phyloP scores from a whole-genome alignment of 2,329 filamentous ascomycete genomes.

The Arachnomyces sp. region DNA sequence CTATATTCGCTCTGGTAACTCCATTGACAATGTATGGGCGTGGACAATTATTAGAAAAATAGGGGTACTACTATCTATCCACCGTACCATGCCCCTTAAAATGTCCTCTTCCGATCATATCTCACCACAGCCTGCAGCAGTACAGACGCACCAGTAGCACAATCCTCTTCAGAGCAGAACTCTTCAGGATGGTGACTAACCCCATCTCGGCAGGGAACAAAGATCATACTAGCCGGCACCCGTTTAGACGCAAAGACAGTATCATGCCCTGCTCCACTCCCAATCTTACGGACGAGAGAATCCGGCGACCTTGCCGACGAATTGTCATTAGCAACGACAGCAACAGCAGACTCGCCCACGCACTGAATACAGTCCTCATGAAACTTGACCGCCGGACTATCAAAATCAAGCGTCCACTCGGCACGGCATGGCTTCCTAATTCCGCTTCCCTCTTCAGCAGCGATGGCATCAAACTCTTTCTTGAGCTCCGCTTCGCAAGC shows the following conservation, averaged over 20 bases:
- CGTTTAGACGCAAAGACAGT: conserved; percentile 53
- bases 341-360: conserved; percentile 52
- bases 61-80: no score
- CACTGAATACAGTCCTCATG: conserved; percentile 58
- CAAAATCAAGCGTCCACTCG: conserved; percentile 54
- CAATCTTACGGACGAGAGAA: conserved; percentile 45
- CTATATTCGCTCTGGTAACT: no score
- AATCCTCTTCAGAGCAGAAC: conserved; percentile 53
- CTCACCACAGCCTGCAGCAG: conserved; percentile 21
- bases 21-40: no score
- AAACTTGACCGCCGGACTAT: conserved; percentile 54
- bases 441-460: conserved; percentile 47
- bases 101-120: conserved; percentile 24
- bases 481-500: conserved; percentile 50
- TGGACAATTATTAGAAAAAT: no score
- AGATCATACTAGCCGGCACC: conserved; percentile 59
- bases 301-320: conserved; percentile 21
- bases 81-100: no score
- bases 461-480: conserved; percentile 52
- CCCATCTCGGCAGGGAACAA: conserved; percentile 55
- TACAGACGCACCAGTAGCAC: conserved; percentile 44
- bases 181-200: conserved; percentile 58
- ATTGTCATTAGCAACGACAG: conserved; percentile 47
- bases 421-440: conserved; percentile 46
- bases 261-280: conserved; percentile 58